Percentiles rank a stretch among this genome's conserved stretches.
These are phyloP conservation scores for Corymbia maculata DNA, from an alignment of 345 rosid genomes.

Conservation along the genomic window DNA sequence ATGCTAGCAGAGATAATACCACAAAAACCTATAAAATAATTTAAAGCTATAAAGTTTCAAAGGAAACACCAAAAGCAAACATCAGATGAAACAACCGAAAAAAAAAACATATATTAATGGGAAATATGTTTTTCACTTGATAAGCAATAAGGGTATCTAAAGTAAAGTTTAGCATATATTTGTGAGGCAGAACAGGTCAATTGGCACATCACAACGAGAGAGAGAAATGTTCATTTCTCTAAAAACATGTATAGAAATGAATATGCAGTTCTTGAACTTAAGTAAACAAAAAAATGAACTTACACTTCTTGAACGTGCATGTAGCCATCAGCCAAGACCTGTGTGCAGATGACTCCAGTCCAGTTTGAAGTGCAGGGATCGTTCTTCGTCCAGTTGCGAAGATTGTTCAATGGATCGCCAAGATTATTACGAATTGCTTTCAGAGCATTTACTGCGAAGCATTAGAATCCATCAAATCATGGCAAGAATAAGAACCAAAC, in stretches of 20 bases:
- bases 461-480: background rate
- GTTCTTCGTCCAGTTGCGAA: constrained; percentile 65
- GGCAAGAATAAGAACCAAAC: background rate
- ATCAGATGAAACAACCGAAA: background rate
- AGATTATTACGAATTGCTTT: constrained; percentile 34
- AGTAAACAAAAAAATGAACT: background rate
- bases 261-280: background rate
- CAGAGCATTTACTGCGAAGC: constrained; percentile 47
- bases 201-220: background rate
- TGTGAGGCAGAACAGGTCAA: background rate
- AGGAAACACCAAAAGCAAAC: background rate
- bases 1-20: background rate
- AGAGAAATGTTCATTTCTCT: background rate
- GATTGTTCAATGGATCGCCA: constrained; percentile 40
- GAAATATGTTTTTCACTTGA: background rate
- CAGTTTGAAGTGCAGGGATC: constrained; percentile 85
- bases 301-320: constrained; percentile 72
- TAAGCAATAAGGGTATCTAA: background rate
- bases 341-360: constrained; percentile 80
- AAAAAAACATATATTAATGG: background rate
- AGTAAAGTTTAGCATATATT: background rate
- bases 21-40: background rate
- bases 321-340: constrained; percentile 51
- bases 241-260: background rate
- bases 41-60: background rate